Percentiles rank a stretch among this genome's conserved stretches.
Evolutionary conservation across 805 yeast species (phyloP).

Genomic region (Spathaspora passalidarum): DNA sequence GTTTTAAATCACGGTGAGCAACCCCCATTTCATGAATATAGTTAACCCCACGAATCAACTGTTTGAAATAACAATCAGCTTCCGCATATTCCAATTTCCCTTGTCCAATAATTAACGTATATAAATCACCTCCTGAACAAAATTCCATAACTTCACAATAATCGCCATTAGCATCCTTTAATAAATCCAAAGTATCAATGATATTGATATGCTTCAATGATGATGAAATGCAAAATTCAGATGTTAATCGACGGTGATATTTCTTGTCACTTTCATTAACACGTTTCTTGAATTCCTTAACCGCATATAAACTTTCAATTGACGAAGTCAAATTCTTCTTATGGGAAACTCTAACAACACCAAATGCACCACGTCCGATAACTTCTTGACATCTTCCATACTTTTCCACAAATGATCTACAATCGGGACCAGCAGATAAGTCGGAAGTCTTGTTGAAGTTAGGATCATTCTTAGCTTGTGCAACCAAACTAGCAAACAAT

Average conservation of each 20-base stretch:
- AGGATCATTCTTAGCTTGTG: conserved; percentile 44
- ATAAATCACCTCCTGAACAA: conserved; percentile 79
- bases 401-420: conserved; percentile 72
- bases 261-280: conserved; percentile 61
- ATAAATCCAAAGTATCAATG: conserved; percentile 69
- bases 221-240: conserved; percentile 80
- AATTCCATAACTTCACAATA: conserved; percentile 85
- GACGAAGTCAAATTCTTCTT: conserved; percentile 39
- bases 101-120: conserved; percentile 67
- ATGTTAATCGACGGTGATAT: conserved; percentile 70
- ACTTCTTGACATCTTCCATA: conserved; percentile 95
- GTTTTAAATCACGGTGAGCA: conserved; percentile 85
- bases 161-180: conserved; percentile 79
- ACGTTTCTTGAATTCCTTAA: conserved; percentile 74
- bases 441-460: conserved; percentile 18
- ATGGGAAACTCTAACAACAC: conserved; percentile 88
- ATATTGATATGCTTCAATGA: conserved; percentile 76
- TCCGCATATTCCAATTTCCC: conserved; percentile 80
- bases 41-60: conserved; percentile 74
- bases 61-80: conserved; percentile 89
- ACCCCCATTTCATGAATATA: conserved; percentile 91
- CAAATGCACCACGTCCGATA: conserved; percentile 91
- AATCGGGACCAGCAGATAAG: conserved; percentile 26
- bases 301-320: conserved; percentile 62
- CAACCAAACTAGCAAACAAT: conserved; percentile 62